Base-by-base conservation (phyloP, 106 monocot species). In the Apostasia ramifera region DNA sequence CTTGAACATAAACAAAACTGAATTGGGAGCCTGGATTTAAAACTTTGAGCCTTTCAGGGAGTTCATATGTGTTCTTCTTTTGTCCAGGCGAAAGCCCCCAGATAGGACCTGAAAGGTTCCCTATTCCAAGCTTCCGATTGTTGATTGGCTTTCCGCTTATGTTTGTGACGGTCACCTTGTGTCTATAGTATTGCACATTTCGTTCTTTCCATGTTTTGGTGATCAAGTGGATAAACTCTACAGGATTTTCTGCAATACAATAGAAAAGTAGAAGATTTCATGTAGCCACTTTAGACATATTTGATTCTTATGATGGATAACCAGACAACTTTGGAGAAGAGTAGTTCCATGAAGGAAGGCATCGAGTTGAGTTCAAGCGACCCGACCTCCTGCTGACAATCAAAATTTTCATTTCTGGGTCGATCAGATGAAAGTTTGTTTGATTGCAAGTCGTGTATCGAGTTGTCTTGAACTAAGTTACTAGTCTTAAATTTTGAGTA, bases 1-100 rank as follows among this genome's bases (percentile, higher is more conserved):
- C 94, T 74, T 94, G 91, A 59, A 94, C 73, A 63, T 94, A 94
- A 11, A 91, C 88, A 64, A 94, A 81, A 52, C 14, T 66, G 73
- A 91, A 74, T 47, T 78, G 76, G 2, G 57, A 15, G 14, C 77
- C 77, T 7, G 85, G 77, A 2, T 79, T 59, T 46, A 94, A 66
- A 15, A 74, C 67, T 8, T 70, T 77, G 63, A 88, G 49, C 91
- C 91, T 85, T 61, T 66, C 2, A 1, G 91, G 88, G 51, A 91
- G 80, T 46, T 68, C 82, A 63, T 83, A 94, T 2, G 55, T 63
- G 8, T 79, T 69, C 77, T 85, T 81, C 70, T 73, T 61, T 6
- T n/a, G 4, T 10, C 90, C 71, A 9, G 77, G 71, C 10, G 71
- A 75, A 7, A 94, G 80, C 2, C 94, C 94, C 70, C 81, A 94